phyloP scores from a whole-genome alignment of 2,329 filamentous ascomycete genomes.

The Ascochyta fabae region DNA sequence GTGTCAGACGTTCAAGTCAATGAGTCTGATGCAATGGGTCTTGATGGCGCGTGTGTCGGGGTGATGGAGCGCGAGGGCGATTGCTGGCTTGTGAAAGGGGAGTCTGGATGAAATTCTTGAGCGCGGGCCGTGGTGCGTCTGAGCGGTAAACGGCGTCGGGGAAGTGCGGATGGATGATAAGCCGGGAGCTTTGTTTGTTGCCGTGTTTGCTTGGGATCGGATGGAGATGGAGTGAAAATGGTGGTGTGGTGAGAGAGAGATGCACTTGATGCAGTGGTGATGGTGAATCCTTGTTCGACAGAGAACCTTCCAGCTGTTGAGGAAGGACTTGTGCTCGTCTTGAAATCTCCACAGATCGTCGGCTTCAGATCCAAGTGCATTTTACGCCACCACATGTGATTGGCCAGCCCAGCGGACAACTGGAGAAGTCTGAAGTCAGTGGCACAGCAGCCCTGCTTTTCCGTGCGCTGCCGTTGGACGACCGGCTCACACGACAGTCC shows the following conservation, averaged over 20 bases:
- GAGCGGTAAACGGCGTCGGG: slow-evolving; percentile 18
- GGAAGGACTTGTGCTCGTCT: not conserved
- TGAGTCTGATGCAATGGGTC: slow-evolving; percentile 13
- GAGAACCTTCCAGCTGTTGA: slow-evolving; percentile 14
- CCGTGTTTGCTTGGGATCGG: slow-evolving; percentile 4
- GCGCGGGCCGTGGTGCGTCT: slow-evolving; percentile 17
- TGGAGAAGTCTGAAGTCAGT: not conserved
- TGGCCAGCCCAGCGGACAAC: not conserved
- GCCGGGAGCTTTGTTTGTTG: slow-evolving; percentile 6
- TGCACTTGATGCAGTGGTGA: not conserved
- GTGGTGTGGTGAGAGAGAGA: not conserved
- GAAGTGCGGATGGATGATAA: slow-evolving; percentile 17
- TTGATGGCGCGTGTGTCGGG: slow-evolving; percentile 20
- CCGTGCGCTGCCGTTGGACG: not conserved
- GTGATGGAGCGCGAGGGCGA: slow-evolving; percentile 6
- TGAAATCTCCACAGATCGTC: slow-evolving; percentile 14
- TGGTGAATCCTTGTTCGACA: not conserved
- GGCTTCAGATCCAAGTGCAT: slow-evolving; percentile 8
- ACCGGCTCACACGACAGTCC: not conserved
- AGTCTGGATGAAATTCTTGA: slow-evolving; percentile 22
- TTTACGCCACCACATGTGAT: slow-evolving; percentile 2
- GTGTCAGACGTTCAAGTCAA: slow-evolving; percentile 15
- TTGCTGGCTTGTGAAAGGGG: slow-evolving; percentile 15
- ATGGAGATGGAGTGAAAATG: not conserved
- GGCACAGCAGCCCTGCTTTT: not conserved